These are phyloP conservation scores for Aspergillus ostianus DNA, from an alignment of 495 filamentous ascomycete species.

Conservation along the genomic window DNA sequence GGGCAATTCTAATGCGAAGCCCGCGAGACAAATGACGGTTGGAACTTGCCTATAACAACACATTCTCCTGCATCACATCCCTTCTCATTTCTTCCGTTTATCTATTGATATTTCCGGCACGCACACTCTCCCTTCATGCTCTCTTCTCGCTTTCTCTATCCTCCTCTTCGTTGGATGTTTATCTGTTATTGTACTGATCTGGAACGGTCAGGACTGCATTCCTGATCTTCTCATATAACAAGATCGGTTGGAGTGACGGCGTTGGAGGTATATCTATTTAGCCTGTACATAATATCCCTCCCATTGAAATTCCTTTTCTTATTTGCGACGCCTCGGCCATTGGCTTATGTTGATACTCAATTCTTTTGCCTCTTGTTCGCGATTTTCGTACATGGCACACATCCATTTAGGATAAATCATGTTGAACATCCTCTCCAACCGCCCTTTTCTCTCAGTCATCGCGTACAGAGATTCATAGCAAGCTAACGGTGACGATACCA, in stretches of 20 bases:
- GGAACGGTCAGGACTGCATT: slow-evolving; percentile 2
- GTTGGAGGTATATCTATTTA: slow-evolving; percentile 15
- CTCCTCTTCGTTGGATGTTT: slow-evolving; percentile 17
- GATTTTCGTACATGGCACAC: not conserved
- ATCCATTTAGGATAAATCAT: not conserved
- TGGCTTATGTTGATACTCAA: not conserved
- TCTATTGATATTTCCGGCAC: slow-evolving; percentile 5
- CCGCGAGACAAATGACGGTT: not conserved
- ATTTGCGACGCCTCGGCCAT: not conserved
- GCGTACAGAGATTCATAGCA: not conserved
- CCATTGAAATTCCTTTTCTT: not conserved
- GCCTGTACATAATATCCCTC: slow-evolving; percentile 1
- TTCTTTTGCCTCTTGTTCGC: not conserved
- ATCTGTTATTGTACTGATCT: not conserved
- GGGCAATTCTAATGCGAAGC: slow-evolving; percentile 31
- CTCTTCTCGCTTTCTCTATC: slow-evolving; percentile 14
- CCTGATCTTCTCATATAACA: slow-evolving; percentile 27
- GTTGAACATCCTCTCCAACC: not conserved
- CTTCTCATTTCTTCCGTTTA: slow-evolving; percentile 7
- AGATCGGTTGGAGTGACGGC: slow-evolving; percentile 22
- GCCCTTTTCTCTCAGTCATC: not conserved
- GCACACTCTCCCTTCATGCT: slow-evolving; percentile 2
- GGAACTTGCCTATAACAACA: not conserved
- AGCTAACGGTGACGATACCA: too few relatives aligned
- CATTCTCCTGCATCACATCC: slow-evolving; percentile 9